phyloP scores from a whole-genome alignment of 768 basidiomycete genomes.

The Agrocybe praecox region DNA sequence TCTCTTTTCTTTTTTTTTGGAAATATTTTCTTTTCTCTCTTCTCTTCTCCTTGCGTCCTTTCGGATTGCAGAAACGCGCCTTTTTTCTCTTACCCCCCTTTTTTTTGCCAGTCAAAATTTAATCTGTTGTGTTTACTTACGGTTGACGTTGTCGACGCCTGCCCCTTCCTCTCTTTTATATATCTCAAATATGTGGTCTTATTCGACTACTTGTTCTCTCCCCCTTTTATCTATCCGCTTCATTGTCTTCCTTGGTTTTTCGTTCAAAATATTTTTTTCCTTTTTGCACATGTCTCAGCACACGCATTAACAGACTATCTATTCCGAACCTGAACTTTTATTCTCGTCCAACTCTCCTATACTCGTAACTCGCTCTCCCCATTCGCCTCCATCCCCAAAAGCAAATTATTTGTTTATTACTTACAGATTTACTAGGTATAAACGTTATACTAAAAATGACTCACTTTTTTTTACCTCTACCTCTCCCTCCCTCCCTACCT shows the following conservation, averaged over 20 bases:
- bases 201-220: no score
- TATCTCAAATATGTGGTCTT: no score
- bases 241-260: no score
- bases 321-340: neutral
- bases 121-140: neutral
- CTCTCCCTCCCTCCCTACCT: neutral
- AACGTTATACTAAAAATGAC: no score
- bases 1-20: neutral
- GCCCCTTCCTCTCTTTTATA: no score
- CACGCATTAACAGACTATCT: constrained; percentile 10
- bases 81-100: neutral
- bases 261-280: no score
- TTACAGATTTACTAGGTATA: neutral
- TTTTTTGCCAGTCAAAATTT: neutral
- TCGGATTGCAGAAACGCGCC: neutral
- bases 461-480: no score
- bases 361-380: neutral
- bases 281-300: neutral
- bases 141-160: no score
- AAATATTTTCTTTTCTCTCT: constrained; percentile 2
- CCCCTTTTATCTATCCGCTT: no score
- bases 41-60: neutral
- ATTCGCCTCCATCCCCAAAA: constrained; percentile 4
- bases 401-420: constrained; percentile 18
- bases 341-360: neutral